Base-by-base conservation (phyloP, 2,329 filamentous ascomycete species). In the Trichoderma sp. region DNA sequence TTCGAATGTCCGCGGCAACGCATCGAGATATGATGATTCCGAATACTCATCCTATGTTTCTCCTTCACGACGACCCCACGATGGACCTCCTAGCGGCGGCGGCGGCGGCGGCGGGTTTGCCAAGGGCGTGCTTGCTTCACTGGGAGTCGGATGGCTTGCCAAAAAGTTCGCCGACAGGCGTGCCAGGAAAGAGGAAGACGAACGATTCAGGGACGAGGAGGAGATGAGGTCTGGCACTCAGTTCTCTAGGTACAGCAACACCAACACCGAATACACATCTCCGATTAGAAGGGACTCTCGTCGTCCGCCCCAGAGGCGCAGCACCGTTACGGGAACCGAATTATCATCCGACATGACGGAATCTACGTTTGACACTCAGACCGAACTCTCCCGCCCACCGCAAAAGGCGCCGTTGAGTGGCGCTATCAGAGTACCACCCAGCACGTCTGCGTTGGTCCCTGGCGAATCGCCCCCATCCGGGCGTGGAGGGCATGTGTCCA, bases 81-180 rank as follows among this genome's bases (percentile, higher is more conserved):
- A 82, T 8, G 81, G 82, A 22, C 78, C 70, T 7, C 79, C 83
- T 67, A 78, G 71, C 1, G 73, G 78, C 12, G 84, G 85, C 70
- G 83, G 83, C 1, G 73, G 78, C 1, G 73, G 78, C 13, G 84
- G 85, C 70, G 83, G 83, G 1, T 78, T 83, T n/a, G 84, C 83
- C 25, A 87, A 90, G 71, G 86, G 86, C 1, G 72, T 88, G 15
- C 74, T 89, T 59, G 88, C 86, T 9, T 83, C 89, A 2, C 78
- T 92, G 29, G 90, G 90, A 2, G 81, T 90, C 37, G 91, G 90
- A 9, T 91, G 90, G 81, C 80, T 93, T 57, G 86, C 87, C 7
- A 89, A 86, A 79, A 86, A 87, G 76, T 84, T 91, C 76, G 87
- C 85, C 71, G 83, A 88, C 77, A 79, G 87, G 72, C 80, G 80